Base-by-base conservation (phyloP, 2,329 filamentous ascomycete genomes). In the Aspergillus phoenicis region DNA sequence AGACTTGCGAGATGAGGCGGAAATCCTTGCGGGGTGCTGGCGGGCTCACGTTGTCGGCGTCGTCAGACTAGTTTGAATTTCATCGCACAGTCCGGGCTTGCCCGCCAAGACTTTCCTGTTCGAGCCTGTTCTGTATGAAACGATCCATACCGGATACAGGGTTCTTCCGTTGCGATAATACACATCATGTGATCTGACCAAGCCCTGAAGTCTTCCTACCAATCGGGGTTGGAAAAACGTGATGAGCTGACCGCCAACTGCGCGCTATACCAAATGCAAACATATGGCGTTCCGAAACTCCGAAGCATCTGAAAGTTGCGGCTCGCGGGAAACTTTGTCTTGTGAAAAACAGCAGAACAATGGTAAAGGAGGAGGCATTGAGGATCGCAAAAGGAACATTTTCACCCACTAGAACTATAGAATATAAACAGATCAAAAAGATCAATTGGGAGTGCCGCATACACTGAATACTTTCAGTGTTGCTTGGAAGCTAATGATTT, bases 51-150 rank as follows among this genome's bases (percentile, higher is more conserved):
- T 66, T 63, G 68, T 72, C 68, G 69, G 70, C 70, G 68, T 72
- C 66, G 54, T 62, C 51, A 61, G 60, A 60, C 66, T 64, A 67
- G 62, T 69, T 71, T 75, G 74, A 77, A 76, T 77, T 77, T 75
- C 70, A 75, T 76, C 75, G 74, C 75, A 77, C 75, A 77, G 71
- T 75, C 68, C 67, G 67, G 68, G 66, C 64, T 68, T 66, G 67
- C 67, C 60, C 61, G 73, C 74, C 73, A 76, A 76, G 74, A 67
- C 69, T 64, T 65, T 62, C 61, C 64, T 61, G 48, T 60, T 65
- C 63, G 65, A 62, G 62, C 43, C 51, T 59, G 63, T 62, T 64
- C 36, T 59, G 49, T 70, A 70, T 66, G 64, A 63, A 57, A 58
- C 59, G 52, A 26, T 39, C 33, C 55, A 59, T 71, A 70, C 61